These are phyloP conservation scores for Cryphonectria japonica DNA, from an alignment of 2,329 filamentous ascomycete species.

Conservation along the genomic window DNA sequence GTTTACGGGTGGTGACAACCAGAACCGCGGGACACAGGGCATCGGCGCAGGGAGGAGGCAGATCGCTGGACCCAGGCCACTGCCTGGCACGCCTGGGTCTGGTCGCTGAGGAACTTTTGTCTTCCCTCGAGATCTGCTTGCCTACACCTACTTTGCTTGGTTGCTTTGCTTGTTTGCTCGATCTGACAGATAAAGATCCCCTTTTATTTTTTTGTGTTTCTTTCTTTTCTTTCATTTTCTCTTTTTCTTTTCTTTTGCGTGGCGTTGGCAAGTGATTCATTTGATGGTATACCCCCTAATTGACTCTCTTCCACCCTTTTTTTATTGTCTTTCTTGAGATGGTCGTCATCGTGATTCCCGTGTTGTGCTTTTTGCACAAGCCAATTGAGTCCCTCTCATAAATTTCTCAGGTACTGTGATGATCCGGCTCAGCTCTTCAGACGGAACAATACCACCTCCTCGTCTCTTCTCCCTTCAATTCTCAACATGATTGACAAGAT, in stretches of 20 bases:
- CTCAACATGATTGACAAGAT: neutral
- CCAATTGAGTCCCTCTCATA: neutral
- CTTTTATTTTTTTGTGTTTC: neutral
- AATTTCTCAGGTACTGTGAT: neutral
- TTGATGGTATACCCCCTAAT: conserved; percentile 15
- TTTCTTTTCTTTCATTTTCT: neutral
- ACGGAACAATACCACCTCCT: no score
- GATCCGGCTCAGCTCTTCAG: no score
- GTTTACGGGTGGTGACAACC: conserved; percentile 74
- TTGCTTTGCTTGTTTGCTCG: conserved; percentile 3
- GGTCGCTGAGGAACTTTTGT: neutral
- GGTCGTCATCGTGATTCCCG: neutral
- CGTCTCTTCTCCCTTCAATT: neutral
- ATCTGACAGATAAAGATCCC: conserved; percentile 7
- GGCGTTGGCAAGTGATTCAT: conserved; percentile 10
- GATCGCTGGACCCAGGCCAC: conserved; percentile 77
- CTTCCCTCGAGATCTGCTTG: neutral
- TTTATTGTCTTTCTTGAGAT: neutral
- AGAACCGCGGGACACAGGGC: conserved; percentile 68
- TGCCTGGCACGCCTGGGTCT: conserved; percentile 47
- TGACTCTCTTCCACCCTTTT: neutral
- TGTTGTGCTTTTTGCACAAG: neutral
- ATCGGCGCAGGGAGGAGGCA: conserved; percentile 74
- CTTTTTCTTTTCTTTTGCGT: neutral
- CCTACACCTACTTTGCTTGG: neutral